These are phyloP conservation scores for Saitozyma sp. DNA, from an alignment of 768 basidiomycete genomes.

Conservation along the genomic window DNA sequence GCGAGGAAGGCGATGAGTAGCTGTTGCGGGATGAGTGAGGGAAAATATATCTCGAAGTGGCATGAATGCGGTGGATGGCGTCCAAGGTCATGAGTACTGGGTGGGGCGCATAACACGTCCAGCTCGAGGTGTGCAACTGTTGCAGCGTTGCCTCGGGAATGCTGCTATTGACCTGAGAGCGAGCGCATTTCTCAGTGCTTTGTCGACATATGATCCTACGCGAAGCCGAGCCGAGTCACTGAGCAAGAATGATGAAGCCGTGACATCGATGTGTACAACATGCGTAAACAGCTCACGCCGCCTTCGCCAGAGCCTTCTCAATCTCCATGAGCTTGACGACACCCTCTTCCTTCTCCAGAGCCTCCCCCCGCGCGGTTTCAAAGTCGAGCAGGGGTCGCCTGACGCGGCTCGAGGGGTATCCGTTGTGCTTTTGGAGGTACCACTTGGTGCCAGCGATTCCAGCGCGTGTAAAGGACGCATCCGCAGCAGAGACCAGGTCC, in stretches of 20 bases:
- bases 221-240: too few species aligned
- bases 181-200: too few species aligned
- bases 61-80: too few species aligned
- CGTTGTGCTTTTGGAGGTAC: conserved; percentile 66
- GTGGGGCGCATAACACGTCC: too few species aligned
- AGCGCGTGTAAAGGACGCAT: conserved; percentile 73
- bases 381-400: conserved; percentile 75
- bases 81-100: too few species aligned
- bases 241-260: too few species aligned
- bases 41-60: too few species aligned
- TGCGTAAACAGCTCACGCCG: not conserved
- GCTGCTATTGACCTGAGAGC: too few species aligned
- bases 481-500: conserved; percentile 75
- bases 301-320: conserved; percentile 55
- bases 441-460: conserved; percentile 83
- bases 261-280: not conserved
- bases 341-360: conserved; percentile 72
- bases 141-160: too few species aligned
- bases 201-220: too few species aligned
- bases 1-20: not conserved
- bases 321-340: conserved; percentile 67
- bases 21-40: too few species aligned
- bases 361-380: conserved; percentile 59
- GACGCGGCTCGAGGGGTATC: conserved; percentile 61
- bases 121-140: too few species aligned